phyloP scores from a whole-genome alignment of 78 protist species.

The Polysphondylium violaceum region DNA sequence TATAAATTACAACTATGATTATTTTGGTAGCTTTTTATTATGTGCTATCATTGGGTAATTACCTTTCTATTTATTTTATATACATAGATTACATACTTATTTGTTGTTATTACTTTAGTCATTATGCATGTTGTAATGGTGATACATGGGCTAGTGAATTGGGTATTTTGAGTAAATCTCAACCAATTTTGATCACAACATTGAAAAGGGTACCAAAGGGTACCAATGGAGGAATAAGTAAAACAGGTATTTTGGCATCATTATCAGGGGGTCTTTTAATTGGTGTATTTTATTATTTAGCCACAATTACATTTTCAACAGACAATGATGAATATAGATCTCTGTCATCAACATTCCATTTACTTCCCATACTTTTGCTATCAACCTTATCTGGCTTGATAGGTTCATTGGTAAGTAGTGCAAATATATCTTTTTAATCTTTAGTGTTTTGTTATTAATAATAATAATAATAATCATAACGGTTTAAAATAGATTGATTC shows the following conservation, averaged over 20 bases:
- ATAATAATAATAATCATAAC: not conserved
- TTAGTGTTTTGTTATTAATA: not conserved
- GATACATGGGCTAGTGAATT: slow-evolving; percentile 88
- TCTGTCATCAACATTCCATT: not conserved
- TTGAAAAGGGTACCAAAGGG: slow-evolving; percentile 65
- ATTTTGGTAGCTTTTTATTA: slow-evolving; percentile 19
- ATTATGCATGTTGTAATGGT: slow-evolving; percentile 81
- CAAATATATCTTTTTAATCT: not conserved
- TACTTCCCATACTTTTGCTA: slow-evolving; percentile 8
- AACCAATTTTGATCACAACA: slow-evolving; percentile 76
- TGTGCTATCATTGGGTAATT: slow-evolving; percentile 42
- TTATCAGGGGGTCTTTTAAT: slow-evolving; percentile 71
- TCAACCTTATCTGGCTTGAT: slow-evolving; percentile 58
- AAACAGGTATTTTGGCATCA: slow-evolving; percentile 48
- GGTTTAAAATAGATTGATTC: slow-evolving; percentile 63
- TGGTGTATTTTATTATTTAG: slow-evolving; percentile 38
- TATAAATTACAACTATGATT: slow-evolving; percentile 15
- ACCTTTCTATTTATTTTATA: not conserved
- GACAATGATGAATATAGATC: not conserved
- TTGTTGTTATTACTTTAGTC: slow-evolving; percentile 5
- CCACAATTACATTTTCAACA: not conserved
- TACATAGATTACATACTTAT: not conserved
- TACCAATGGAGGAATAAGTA: slow-evolving; percentile 80
- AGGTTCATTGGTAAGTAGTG: slow-evolving; percentile 63
- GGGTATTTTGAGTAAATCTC: slow-evolving; percentile 48